Percentiles rank a stretch among this genome's conserved stretches.
Evolutionary conservation across 2,329 filamentous ascomycete genomes (phyloP).

Genomic region (Paecilomyces sp.): DNA sequence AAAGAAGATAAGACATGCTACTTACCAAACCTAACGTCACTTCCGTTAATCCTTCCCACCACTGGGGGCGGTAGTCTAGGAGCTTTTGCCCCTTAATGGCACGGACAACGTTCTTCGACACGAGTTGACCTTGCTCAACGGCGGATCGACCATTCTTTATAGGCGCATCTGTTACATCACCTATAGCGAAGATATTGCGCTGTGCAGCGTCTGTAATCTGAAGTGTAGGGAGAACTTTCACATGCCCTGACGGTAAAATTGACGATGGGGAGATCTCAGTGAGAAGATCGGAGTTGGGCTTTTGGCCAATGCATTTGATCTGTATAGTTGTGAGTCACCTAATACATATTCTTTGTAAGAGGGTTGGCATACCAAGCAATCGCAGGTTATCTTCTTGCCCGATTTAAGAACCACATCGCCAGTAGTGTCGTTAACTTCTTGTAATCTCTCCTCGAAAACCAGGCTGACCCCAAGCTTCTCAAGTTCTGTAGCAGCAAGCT

Average conservation of each 20-base stretch:
- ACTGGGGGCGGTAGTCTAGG: constrained; percentile 36
- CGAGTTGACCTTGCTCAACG: constrained; percentile 46
- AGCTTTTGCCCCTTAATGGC: constrained; percentile 37
- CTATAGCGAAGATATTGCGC: constrained; percentile 54
- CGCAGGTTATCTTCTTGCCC: constrained; percentile 40
- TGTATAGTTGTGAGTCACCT: constrained; percentile 16
- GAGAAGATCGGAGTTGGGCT: constrained; percentile 48
- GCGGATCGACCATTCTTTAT: constrained; percentile 51
- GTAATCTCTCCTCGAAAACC: constrained; percentile 45
- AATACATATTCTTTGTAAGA: background rate
- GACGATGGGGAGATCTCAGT: constrained; percentile 35
- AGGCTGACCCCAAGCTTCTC: constrained; percentile 43
- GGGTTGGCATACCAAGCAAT: constrained; percentile 39
- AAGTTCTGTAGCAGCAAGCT: constrained; percentile 35
- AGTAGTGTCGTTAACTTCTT: constrained; percentile 27
- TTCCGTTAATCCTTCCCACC: constrained; percentile 47
- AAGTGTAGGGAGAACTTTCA: constrained; percentile 50
- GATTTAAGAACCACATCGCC: constrained; percentile 40
- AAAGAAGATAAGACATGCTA: background rate
- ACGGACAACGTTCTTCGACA: constrained; percentile 49
- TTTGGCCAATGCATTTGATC: constrained; percentile 56
- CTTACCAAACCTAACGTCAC: constrained; percentile 48
- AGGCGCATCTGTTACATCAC: constrained; percentile 53
- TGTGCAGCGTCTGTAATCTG: constrained; percentile 46
- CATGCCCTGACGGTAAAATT: constrained; percentile 43